Conservation (phyloP, 106 monocot species). For the Dioscorea alata region DNA sequence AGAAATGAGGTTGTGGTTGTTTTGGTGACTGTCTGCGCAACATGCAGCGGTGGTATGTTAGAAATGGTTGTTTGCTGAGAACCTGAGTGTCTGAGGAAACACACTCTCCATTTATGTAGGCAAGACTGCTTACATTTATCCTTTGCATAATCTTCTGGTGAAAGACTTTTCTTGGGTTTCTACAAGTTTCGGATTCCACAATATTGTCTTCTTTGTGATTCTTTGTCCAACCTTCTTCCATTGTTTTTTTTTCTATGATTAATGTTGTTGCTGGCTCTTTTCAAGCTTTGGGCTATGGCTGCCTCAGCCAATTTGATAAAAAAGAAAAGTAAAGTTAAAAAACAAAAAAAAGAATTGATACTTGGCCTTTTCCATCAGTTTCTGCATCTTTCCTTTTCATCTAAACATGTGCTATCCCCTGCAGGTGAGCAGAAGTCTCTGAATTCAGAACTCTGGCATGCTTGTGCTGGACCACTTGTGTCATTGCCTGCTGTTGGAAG, state of each 20-base stretch:
- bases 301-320: not conserved
- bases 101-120: not conserved
- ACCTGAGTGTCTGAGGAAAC: not conserved
- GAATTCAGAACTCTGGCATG: conserved; percentile 45
- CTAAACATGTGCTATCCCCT: not conserved
- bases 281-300: not conserved
- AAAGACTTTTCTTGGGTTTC: no score
- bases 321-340: not conserved
- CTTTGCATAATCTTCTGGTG: no score
- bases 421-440: conserved; percentile 22
- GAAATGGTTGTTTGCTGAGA: not conserved
- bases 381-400: not conserved
- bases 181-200: not conserved
- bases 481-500: conserved; percentile 44
- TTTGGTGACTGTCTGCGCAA: no score
- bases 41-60: no score
- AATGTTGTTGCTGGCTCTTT: not conserved
- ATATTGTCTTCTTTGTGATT: not conserved
- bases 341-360: no score
- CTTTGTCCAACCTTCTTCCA: not conserved
- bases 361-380: not conserved
- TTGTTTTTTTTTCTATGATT: not conserved
- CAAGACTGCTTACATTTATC: not conserved
- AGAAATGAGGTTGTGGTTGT: no score
- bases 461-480: conserved; percentile 36